These are phyloP conservation scores for Calocera viscosa DNA, from an alignment of 768 basidiomycete genomes.

Conservation along the genomic window DNA sequence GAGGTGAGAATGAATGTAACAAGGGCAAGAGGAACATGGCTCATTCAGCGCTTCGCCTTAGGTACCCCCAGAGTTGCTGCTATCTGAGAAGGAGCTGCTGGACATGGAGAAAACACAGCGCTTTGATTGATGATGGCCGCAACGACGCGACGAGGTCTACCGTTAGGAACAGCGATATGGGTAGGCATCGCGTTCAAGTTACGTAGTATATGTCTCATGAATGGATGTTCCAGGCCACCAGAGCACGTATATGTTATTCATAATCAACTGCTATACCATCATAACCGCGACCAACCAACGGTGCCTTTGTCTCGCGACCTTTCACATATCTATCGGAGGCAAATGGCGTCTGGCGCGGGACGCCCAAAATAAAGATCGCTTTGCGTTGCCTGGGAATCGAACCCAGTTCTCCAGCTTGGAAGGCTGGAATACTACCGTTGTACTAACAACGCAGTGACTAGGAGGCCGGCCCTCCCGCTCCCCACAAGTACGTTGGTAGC, in stretches of 20 bases:
- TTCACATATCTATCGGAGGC: too few relatives aligned
- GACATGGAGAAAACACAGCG: background rate
- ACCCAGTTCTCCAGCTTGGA: constrained; percentile 9
- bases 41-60: background rate
- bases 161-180: too few relatives aligned
- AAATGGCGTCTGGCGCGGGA: too few relatives aligned
- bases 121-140: background rate
- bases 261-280: background rate
- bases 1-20: background rate
- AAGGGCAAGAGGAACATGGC: background rate
- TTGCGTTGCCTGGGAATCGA: constrained; percentile 9
- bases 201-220: too few relatives aligned
- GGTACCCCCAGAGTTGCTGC: background rate
- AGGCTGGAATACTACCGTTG: constrained; percentile 7
- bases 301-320: too few relatives aligned
- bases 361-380: background rate
- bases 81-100: background rate
- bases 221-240: too few relatives aligned
- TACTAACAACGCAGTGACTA: constrained; percentile 7
- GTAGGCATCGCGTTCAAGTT: too few relatives aligned
- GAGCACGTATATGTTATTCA: too few relatives aligned
- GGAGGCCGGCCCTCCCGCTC: too few relatives aligned
- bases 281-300: background rate
- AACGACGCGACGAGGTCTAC: background rate
- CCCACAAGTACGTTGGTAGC: too few relatives aligned